These are phyloP conservation scores for Talaromyces sp. DNA, from an alignment of 2,329 filamentous ascomycete genomes.

Conservation along the genomic window DNA sequence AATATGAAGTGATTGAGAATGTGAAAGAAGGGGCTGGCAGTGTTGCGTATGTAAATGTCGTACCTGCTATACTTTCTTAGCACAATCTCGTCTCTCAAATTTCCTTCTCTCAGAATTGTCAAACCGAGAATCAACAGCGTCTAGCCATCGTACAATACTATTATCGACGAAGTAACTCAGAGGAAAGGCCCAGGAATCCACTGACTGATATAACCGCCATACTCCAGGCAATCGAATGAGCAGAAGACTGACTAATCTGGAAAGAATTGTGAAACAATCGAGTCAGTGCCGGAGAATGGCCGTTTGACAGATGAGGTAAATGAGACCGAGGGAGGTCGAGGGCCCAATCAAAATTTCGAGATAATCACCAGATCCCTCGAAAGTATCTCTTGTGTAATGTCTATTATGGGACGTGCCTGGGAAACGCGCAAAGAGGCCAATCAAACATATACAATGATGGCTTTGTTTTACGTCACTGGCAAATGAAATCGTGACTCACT, in stretches of 20 bases:
- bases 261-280: too few relatives aligned
- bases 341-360: neutral
- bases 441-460: too few relatives aligned
- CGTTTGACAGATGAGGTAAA: neutral
- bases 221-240: too few relatives aligned
- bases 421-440: too few relatives aligned
- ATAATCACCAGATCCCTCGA: neutral
- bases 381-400: too few relatives aligned
- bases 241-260: too few relatives aligned
- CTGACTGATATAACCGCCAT: neutral
- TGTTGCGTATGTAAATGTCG: neutral
- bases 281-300: neutral
- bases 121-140: neutral
- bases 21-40: neutral
- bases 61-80: neutral
- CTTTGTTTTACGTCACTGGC: too few relatives aligned
- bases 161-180: neutral
- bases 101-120: neutral
- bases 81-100: neutral
- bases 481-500: too few relatives aligned
- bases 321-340: too few relatives aligned
- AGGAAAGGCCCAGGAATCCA: neutral
- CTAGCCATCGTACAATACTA: neutral
- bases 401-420: too few relatives aligned
- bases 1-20: neutral